Percentiles rank a stretch among this genome's conserved stretches.
Conservation (phyloP, 345 rosid species). For the Eucalyptus paniculata region DNA sequence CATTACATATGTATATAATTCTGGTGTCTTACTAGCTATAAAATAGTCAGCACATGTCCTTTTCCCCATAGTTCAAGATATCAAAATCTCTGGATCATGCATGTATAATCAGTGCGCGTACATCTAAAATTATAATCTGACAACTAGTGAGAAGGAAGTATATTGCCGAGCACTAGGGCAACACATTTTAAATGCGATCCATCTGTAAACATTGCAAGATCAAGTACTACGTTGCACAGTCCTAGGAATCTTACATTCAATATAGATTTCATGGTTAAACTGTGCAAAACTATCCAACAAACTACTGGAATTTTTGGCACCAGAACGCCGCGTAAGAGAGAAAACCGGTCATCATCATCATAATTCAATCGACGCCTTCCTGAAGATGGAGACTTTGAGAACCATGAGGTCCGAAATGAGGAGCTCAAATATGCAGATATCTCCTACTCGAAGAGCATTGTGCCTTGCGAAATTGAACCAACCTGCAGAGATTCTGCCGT, state of each 20-base stretch:
- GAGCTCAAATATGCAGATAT: constrained; percentile 8
- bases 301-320: background rate
- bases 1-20: background rate
- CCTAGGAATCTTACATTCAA: background rate
- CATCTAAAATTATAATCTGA: background rate
- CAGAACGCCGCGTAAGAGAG: background rate
- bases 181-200: background rate
- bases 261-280: background rate
- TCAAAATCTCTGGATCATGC: background rate
- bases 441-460: constrained; percentile 1
- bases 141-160: background rate
- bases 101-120: background rate
- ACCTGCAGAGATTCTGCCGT: background rate
- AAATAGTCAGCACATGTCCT: background rate
- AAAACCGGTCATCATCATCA: background rate
- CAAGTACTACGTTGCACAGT: background rate
- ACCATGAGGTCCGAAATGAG: background rate
- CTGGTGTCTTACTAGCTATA: background rate
- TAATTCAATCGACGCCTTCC: background rate
- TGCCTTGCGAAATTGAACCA: constrained; percentile 4
- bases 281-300: background rate
- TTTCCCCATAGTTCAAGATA: background rate
- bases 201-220: background rate
- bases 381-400: constrained; percentile 3
- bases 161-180: background rate